A percentile compares a stretch with the other conserved stretches of the same genome.
These are phyloP conservation scores for Teratosphaeria epicoccoides DNA, from an alignment of 2,329 filamentous ascomycete species.

Conservation along the genomic window DNA sequence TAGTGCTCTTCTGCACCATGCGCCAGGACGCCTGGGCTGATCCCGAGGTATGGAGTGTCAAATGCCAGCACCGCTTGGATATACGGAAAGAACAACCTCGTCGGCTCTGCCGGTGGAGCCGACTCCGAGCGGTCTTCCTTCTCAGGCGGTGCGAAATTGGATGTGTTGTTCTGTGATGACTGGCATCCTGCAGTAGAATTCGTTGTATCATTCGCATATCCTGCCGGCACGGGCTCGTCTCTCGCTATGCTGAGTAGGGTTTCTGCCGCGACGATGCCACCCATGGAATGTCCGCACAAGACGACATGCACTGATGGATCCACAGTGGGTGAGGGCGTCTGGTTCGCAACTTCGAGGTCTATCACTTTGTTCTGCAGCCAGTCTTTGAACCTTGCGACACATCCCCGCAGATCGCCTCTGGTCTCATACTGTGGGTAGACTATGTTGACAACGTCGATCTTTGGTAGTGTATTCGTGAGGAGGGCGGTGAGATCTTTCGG, in stretches of 20 bases:
- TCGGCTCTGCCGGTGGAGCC: background rate
- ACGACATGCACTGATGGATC: conserved; percentile 76
- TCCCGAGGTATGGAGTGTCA: conserved; percentile 84
- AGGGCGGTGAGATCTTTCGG: conserved; percentile 59
- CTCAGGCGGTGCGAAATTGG: conserved; percentile 2
- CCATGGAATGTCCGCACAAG: conserved; percentile 75
- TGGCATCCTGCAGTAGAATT: conserved; percentile 8
- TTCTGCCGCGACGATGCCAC: conserved; percentile 91
- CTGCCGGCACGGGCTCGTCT: conserved; percentile 43
- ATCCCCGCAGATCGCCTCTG: conserved; percentile 61
- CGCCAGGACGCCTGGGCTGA: conserved; percentile 71
- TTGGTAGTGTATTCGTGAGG: conserved; percentile 55
- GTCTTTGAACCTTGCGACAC: conserved; percentile 62
- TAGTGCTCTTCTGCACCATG: conserved; percentile 82
- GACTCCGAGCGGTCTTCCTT: conserved; percentile 1
- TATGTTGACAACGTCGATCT: conserved; percentile 52
- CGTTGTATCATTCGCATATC: conserved; percentile 13
- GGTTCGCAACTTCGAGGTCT: conserved; percentile 76
- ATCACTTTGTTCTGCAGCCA: conserved; percentile 90
- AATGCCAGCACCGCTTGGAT: conserved; percentile 84
- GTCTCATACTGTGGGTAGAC: conserved; percentile 78
- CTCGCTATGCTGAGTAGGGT: conserved; percentile 65
- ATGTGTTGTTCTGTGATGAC: background rate
- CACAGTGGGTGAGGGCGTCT: conserved; percentile 71
- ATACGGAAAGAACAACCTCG: conserved; percentile 6